Evolutionary conservation across 345 rosid species (phyloP), one percentile per base, ranked within the genome.

Genomic region (Lenwebbia sp.): DNA sequence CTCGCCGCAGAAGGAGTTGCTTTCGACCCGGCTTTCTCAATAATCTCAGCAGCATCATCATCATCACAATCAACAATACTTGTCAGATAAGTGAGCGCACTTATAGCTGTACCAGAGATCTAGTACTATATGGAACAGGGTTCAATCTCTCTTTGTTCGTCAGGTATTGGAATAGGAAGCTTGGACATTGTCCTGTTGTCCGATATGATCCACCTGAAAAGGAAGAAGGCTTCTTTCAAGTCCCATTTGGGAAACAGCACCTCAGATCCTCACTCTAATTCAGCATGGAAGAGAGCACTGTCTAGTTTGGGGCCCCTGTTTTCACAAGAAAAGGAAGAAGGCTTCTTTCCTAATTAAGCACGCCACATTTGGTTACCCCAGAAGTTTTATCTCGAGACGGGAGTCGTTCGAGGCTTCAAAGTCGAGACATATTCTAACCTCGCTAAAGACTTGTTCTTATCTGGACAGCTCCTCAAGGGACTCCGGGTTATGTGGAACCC

Each of bases 401-500:
- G 0, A 13, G 28, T 13, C 14, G 74, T 60, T 13, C 74, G 13
- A 13, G 4, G 0, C 37, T 58, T 0, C 30, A n/a, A 28, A 60
- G 37, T 60, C 0, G 74, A 60, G 74, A 30, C 0, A 28, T 60
- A 60, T 58, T 58, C 33, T 58, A 13, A 58, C 70, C 33, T 58
- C 26, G 2, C 19, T 58, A n/a, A 58, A 26, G 14, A 12, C 0
- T 33, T 3, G 33, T 12, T 1, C n/a, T n/a, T 58, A n/a, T 2
- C 17, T 58, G 37, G 70, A 58, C 70, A 58, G 70, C 70, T 13
- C 33, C 0, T 58, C 86, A 9, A 28, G 86, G 86, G 14, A 37
- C 86, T 15, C 86, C 83, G 13, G 57, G 82, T 5, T 85, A 9
- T 62, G 62, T 54, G 22, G 54, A 75, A 26, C 83, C 85, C 52